Conservation (phyloP, 139 green algal genomes). For the Micractinium sp. region DNA sequence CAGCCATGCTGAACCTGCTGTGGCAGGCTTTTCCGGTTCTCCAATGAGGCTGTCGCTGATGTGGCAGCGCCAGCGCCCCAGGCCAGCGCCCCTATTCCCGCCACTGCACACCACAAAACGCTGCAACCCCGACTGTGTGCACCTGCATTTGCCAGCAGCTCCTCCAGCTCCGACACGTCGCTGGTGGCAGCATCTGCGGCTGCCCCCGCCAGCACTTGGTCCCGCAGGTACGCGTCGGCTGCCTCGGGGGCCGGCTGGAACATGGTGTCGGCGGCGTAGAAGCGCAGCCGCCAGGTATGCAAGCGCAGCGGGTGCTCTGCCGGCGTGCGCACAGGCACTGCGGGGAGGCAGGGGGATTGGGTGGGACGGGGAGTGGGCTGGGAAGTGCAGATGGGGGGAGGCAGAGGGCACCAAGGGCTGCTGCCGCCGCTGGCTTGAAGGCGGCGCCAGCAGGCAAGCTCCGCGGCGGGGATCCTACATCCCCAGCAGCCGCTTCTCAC, state of each 20-base stretch:
- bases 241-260: constrained; percentile 74
- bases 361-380: background rate
- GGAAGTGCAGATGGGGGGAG: background rate
- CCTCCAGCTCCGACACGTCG: constrained; percentile 3
- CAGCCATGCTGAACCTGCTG: too few relatives aligned
- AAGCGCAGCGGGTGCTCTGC: constrained; percentile 79
- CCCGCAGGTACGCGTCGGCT: constrained; percentile 67
- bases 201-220: constrained; percentile 54
- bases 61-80: too few relatives aligned
- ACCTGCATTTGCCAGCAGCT: constrained; percentile 10
- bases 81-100: background rate
- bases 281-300: constrained; percentile 74
- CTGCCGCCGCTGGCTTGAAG: background rate
- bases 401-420: background rate
- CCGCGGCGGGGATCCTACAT: too few relatives aligned
- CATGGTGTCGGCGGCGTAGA: constrained; percentile 67
- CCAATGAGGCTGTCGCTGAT: too few relatives aligned
- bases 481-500: background rate
- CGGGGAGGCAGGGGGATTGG: background rate
- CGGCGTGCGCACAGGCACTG: constrained; percentile 67
- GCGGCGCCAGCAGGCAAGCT: background rate
- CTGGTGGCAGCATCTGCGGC: constrained; percentile 9
- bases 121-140: background rate
- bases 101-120: background rate
- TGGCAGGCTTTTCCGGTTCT: too few relatives aligned